Conservation (phyloP, 2,329 filamentous ascomycete genomes). For the Fusarium hostae region DNA sequence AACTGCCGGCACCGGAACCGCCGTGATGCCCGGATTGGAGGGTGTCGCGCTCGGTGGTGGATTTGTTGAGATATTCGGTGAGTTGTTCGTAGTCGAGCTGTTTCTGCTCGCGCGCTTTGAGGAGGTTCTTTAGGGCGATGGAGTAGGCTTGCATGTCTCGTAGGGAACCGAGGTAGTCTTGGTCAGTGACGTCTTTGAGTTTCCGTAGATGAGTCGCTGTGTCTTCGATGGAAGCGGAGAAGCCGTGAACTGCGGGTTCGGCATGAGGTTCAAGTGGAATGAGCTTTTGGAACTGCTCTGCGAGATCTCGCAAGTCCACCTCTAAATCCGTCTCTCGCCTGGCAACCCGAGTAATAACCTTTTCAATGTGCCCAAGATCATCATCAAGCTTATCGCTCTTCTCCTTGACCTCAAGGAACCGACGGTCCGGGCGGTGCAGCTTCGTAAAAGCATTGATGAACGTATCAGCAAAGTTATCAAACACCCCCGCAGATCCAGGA, state of each 20-base stretch:
- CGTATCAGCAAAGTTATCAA: slow-evolving; percentile 94
- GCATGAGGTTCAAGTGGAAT: slow-evolving; percentile 89
- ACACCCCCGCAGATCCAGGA: slow-evolving; percentile 73
- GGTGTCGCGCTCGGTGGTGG: slow-evolving; percentile 84
- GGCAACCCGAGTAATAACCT: slow-evolving; percentile 91
- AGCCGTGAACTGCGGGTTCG: slow-evolving; percentile 82
- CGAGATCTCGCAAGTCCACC: slow-evolving; percentile 86
- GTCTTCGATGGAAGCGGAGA: slow-evolving; percentile 86
- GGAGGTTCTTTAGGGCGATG: slow-evolving; percentile 82
- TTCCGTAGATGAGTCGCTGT: slow-evolving; percentile 80
- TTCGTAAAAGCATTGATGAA: slow-evolving; percentile 98
- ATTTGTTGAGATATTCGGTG: slow-evolving; percentile 94
- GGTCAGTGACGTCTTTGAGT: slow-evolving; percentile 92
- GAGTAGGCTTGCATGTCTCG: slow-evolving; percentile 97
- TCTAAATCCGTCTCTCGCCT: slow-evolving; percentile 89
- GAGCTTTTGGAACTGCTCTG: slow-evolving; percentile 94
- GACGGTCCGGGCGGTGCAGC: slow-evolving; percentile 91
- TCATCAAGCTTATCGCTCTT: slow-evolving; percentile 94
- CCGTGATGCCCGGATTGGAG: slow-evolving; percentile 71
- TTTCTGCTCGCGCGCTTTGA: slow-evolving; percentile 96
- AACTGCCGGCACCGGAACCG: slow-evolving; percentile 80
- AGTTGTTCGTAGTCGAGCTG: slow-evolving; percentile 97
- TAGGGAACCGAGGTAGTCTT: slow-evolving; percentile 92
- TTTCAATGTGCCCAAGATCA: slow-evolving; percentile 91
- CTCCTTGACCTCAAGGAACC: slow-evolving; percentile 94